Evolutionary conservation across 1,284 basidiomycete species (phyloP), one percentile per base, ranked within the genome.

Genomic region (Porphyrellus sp.): DNA sequence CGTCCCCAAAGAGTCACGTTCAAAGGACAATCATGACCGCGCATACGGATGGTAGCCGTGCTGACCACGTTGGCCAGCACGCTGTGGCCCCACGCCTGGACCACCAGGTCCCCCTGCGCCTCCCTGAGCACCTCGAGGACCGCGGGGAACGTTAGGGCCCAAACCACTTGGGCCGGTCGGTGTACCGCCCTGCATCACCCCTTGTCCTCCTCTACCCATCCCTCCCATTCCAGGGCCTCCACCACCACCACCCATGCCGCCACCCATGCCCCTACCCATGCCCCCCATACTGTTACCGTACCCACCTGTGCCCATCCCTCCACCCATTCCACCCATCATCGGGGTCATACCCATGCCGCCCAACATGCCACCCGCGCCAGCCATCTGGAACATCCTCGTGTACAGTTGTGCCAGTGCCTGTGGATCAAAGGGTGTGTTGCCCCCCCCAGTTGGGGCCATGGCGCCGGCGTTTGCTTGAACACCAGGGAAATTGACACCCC

Each of bases 341-440:
- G 58, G 51, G 43, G 37, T 63, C 64, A 63, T 63, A 27, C 66
- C 68, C 72, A 77, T 76, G 4, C 66, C 66, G 20, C 70, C 70
- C 55, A 72, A 74, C 71, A 77, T 74, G 1, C 60, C 63, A 8
- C 72, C 69, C 31, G 71, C 75, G 64, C 80, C 78, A 27, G 75
- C 74, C 78, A 90, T 88, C 62, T 87, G 82, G 75, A 89, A 86
- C 86, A 92, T 91, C 52, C 89, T 82, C 3, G 87, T 89, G 67
- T 91, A 92, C 20, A 91, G 77, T 31, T 83, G 77, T 0, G 89
- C 89, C 54, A 91, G 79, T 0, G 86, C 88, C 62, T 90, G 86
- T 1, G 90, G 86, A 62, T 91, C 89, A 65, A 91, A 89, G 4
- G 86, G 79, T 5, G 85, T 79, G 62, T 76, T 81, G 21, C 73